These are phyloP conservation scores for Lodderomyces elongisporus DNA, from an alignment of 1,139 yeast genomes.

Conservation along the genomic window DNA sequence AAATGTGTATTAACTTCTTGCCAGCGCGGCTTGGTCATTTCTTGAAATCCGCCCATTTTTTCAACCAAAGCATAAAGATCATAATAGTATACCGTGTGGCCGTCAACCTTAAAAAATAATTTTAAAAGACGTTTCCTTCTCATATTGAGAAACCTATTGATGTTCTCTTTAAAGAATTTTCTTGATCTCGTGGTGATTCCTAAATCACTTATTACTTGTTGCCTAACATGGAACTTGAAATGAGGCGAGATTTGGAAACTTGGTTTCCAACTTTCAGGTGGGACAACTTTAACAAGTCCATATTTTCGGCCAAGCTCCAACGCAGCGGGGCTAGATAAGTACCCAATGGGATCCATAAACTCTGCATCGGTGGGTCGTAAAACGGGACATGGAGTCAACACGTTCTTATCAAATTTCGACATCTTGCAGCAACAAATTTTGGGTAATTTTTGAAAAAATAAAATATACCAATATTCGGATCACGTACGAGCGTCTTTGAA, in stretches of 20 bases:
- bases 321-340: conserved; percentile 48
- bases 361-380: conserved; percentile 51
- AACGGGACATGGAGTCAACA: conserved; percentile 47
- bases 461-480: too few species aligned
- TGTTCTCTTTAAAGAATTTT: conserved; percentile 53
- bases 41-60: conserved; percentile 20
- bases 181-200: conserved; percentile 60
- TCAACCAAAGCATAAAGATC: conserved; percentile 51
- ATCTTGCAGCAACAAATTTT: conserved; percentile 3
- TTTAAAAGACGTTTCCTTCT: conserved; percentile 26
- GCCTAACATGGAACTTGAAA: conserved; percentile 60
- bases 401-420: conserved; percentile 21
- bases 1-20: conserved; percentile 23
- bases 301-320: conserved; percentile 49
- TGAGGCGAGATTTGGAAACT: conserved; percentile 46
- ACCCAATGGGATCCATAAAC: conserved; percentile 58
- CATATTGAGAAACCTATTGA: conserved; percentile 54
- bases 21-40: conserved; percentile 30
- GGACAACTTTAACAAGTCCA: conserved; percentile 63
- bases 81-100: conserved; percentile 41
- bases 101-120: conserved; percentile 20
- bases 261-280: conserved; percentile 57
- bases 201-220: conserved; percentile 60
- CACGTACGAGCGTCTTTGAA: too few species aligned
- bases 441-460: too few species aligned